Base-by-base conservation (phyloP, 164 flowering plant genomes). In the Stephania cephalantha region DNA sequence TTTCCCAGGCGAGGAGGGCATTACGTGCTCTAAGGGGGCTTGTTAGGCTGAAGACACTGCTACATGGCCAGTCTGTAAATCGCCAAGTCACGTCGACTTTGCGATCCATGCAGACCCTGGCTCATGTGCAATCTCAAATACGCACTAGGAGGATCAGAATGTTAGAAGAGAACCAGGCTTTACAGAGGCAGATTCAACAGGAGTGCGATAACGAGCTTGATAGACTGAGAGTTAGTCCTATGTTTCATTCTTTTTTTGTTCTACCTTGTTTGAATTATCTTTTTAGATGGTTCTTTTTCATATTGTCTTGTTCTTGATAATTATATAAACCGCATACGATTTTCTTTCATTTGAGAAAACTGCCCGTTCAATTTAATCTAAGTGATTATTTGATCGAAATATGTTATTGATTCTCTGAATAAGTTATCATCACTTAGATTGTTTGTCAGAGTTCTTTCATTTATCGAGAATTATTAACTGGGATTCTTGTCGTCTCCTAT, bases 161-260 rank as follows among this genome's bases (percentile, higher is more conserved):
- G 91, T 85, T 86, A 0, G 91, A 90, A 78, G 95, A 90, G 83
- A 91, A 87, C 77, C 86, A 84, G 78, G 88, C 91, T 79, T 86
- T 85, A 10, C 91, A 88, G 78, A 75, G 83, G n/a, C 93, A 89
- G 79, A 88, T 87, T 55, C 87, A 84, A 64, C 87, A 82, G 79
- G 87, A 87, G 75, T 78, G 68, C 11, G 88, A 88, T 72, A 86
- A 78, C 65, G 95, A 90, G 74, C 81, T 86, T 50, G 91, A 88
- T 77, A 86, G 76, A 48, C 67, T 89, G 78, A 81, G 78, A 81
- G 82, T 12, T 13, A 58, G 64, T 58, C 2, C 20, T n/a, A 18
- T 58, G 64, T n/a, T n/a, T 58, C 7, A 58, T 58, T 58, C 55
- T 58, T 58, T 1, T 58, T 58, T 58, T 15, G 20, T 58, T 58